Evolutionary conservation across 352 stramenopile genomes (phyloP).

Genomic region (Globisporangium takayamanum): DNA sequence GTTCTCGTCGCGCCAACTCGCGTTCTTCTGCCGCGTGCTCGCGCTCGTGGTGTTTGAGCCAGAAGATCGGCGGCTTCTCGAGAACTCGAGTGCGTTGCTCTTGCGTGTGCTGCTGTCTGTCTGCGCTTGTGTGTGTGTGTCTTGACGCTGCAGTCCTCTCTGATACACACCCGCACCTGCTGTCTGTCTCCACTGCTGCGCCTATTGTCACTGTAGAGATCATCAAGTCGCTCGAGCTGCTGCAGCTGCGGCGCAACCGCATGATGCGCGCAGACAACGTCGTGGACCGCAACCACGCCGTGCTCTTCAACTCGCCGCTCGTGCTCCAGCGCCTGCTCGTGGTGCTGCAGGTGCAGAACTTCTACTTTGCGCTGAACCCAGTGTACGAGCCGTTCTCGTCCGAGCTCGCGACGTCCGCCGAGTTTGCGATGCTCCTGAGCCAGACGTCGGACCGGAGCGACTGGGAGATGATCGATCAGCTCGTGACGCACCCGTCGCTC

Average conservation of each 20-base stretch:
- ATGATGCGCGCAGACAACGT: constrained; percentile 78
- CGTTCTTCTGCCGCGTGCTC: constrained; percentile 95
- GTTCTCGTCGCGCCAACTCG: constrained; percentile 89
- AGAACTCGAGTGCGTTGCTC: constrained; percentile 70
- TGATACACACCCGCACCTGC: neutral
- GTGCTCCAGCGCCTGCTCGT: constrained; percentile 67
- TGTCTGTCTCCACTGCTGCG: neutral
- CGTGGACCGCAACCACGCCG: constrained; percentile 91
- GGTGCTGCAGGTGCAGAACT: constrained; percentile 80
- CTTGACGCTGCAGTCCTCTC: neutral
- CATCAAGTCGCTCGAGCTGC: constrained; percentile 91
- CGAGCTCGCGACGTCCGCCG: constrained; percentile 70
- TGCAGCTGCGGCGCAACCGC: constrained; percentile 80
- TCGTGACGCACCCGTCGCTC: constrained; percentile 46
- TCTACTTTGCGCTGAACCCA: constrained; percentile 76
- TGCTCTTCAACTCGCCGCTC: constrained; percentile 85
- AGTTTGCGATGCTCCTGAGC: constrained; percentile 77
- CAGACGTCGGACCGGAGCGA: constrained; percentile 67
- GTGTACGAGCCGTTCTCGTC: constrained; percentile 80
- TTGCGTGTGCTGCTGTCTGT: too few relatives aligned
- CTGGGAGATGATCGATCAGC: constrained; percentile 65
- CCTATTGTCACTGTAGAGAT: constrained; percentile 44
- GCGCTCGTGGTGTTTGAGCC: constrained; percentile 94
- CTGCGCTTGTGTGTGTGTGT: too few relatives aligned
- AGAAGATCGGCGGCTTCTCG: constrained; percentile 90